Base-by-base conservation (phyloP, 1,139 yeast genomes). In the Dujonia santamariae region DNA sequence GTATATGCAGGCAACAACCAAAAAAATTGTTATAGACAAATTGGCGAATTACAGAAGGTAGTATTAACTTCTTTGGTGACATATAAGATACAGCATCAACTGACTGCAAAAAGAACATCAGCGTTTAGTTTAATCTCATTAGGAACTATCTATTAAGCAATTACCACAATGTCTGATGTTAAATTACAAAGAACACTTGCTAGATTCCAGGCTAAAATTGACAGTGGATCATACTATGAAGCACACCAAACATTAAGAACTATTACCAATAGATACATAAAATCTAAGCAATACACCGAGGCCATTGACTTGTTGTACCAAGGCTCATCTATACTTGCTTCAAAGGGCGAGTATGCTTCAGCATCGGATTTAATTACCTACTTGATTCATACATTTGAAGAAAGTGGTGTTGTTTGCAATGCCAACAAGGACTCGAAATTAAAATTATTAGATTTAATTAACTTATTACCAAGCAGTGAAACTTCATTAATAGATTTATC, bases 181-280 rank as follows among this genome's bases (percentile, higher is more conserved):
- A 80, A 79, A 49, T 58, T 81, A 26, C 67, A 72, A 36, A 73
- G 75, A 50, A 80, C 87, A 2, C 59, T 83, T 31, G 77, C 69
- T 21, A 63, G 92, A 41, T 83, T 83, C 61, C 77, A 79, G 49
- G 70, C 73, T 31, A 81, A 85, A 50, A 82, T 90, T 43, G 76
- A 74, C 32, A 73, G 72, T 32, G 88, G 88, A 2, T 85, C 88
- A 36, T 87, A 72, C 61, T 90, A 90, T 53, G 98, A 92, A 54
- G 97, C 97, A 0, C 96, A 90, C 53, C 97, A 90, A 58, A 90
- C 96, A 0, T 71, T 90, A 35, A 68, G 96, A 50, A 87, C 97
- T 7, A 83, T 90, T 38, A 87, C 85, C 30, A 87, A 88, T 45
- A 69, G 98, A 51, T 83, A 85, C 51, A 81, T 85, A 31, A 78